These are phyloP conservation scores for Corylus heterophylla DNA, from an alignment of 306 rosid species.

Conservation along the genomic window DNA sequence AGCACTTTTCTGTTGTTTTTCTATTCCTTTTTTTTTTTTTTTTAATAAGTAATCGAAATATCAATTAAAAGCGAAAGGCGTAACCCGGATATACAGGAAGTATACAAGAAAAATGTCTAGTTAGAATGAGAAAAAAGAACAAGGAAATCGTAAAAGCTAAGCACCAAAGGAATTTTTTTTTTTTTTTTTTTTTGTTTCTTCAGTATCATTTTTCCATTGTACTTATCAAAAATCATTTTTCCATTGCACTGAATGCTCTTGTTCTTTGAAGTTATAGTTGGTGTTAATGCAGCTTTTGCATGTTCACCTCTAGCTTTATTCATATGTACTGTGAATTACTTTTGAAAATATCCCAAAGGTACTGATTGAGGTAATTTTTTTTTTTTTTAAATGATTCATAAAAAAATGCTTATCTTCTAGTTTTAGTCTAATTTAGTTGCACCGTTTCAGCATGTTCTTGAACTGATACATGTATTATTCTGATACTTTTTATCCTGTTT, in stretches of 20 bases:
- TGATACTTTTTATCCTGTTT: neutral
- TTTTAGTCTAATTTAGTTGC: slow-evolving; percentile 1
- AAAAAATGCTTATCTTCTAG: neutral
- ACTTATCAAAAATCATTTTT: too few species aligned
- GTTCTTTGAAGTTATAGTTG: slow-evolving; percentile 3
- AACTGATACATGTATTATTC: neutral
- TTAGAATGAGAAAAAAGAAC: too few species aligned
- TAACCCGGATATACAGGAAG: too few species aligned
- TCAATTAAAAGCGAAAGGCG: too few species aligned
- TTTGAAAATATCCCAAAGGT: neutral
- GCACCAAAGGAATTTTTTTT: neutral
- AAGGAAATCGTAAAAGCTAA: too few species aligned
- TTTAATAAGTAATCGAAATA: too few species aligned
- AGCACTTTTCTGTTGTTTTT: neutral
- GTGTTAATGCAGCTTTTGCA: neutral
- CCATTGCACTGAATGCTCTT: neutral
- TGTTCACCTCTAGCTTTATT: neutral
- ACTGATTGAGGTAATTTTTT: neutral
- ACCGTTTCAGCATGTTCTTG: neutral
- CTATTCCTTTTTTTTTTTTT: neutral
- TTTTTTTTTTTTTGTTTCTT: neutral
- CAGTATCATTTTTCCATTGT: too few species aligned
- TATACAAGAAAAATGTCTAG: too few species aligned
- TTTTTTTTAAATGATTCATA: too few species aligned
- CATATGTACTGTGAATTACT: neutral